phyloP scores from a whole-genome alignment of 352 stramenopile genomes.

The Pythium guiyangense region DNA sequence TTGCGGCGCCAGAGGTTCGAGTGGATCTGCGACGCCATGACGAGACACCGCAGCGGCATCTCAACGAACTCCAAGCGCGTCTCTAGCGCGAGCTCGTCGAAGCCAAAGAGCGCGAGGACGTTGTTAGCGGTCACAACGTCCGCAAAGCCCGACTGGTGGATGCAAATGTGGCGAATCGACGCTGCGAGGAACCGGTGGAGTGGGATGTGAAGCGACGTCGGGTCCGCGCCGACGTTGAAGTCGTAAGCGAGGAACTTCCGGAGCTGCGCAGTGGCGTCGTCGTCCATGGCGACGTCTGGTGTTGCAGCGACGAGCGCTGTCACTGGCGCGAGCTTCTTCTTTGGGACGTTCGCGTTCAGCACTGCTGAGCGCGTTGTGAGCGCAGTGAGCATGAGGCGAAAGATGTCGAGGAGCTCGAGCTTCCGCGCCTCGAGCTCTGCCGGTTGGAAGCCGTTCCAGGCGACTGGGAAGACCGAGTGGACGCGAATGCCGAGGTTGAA shows the following conservation, averaged over 20 bases:
- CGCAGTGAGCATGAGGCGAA: constrained; percentile 36
- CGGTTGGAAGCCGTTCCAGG: constrained; percentile 64
- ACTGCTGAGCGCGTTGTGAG: constrained; percentile 34
- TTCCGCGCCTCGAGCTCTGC: constrained; percentile 27
- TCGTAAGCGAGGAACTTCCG: constrained; percentile 36
- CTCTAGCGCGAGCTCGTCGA: constrained; percentile 41
- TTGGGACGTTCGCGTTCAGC: constrained; percentile 46
- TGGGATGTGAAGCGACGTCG: constrained; percentile 74
- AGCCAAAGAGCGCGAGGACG: constrained; percentile 50
- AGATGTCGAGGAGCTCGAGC: constrained; percentile 36
- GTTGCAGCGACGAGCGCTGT: constrained; percentile 21
- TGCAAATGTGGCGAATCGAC: constrained; percentile 61
- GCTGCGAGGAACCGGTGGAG: constrained; percentile 78
- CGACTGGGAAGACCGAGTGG: constrained; percentile 80
- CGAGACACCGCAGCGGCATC: constrained; percentile 72
- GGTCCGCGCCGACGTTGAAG: constrained; percentile 56
- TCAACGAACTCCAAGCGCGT: constrained; percentile 64
- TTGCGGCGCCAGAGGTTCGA: constrained; percentile 85
- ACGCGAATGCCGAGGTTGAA: constrained; percentile 87
- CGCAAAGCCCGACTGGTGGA: constrained; percentile 50
- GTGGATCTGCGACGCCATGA: constrained; percentile 87
- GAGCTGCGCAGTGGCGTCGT: constrained; percentile 9
- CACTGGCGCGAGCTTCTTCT: constrained; percentile 42
- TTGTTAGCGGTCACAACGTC: constrained; percentile 41
- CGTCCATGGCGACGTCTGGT: constrained; percentile 2